Evolutionary conservation across 2,329 filamentous ascomycete species (phyloP).

Genomic region (Alternaria sp.): DNA sequence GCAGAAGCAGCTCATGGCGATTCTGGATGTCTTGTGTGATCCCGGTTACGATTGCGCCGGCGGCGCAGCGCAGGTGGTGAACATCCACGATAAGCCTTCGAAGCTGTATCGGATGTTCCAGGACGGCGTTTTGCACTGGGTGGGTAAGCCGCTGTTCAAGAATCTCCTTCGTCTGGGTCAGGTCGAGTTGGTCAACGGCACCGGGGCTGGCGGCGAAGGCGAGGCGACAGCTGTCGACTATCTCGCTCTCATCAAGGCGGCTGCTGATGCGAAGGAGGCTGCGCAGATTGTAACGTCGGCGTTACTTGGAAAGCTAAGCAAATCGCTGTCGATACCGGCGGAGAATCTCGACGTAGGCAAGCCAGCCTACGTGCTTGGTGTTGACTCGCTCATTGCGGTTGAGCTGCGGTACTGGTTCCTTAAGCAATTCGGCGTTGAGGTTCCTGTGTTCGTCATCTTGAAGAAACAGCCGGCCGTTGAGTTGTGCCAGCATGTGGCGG

Average conservation of each 20-base stretch:
- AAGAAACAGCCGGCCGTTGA: constrained; percentile 12
- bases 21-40: constrained; percentile 11
- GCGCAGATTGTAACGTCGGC: constrained; percentile 4
- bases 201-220: neutral
- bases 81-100: constrained; percentile 9
- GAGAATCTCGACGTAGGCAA: constrained; percentile 11
- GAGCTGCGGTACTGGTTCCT: constrained; percentile 29
- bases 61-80: constrained; percentile 6
- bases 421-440: constrained; percentile 19
- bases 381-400: constrained; percentile 36
- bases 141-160: constrained; percentile 10
- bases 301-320: constrained; percentile 9
- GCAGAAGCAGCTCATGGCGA: constrained; percentile 13
- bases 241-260: constrained; percentile 10
- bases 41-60: constrained; percentile 3
- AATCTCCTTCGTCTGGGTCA: constrained; percentile 12
- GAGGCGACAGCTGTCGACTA: constrained; percentile 6
- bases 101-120: constrained; percentile 14
- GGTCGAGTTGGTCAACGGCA: constrained; percentile 9
- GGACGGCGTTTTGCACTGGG: constrained; percentile 9
- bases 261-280: constrained; percentile 10
- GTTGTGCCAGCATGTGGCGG: constrained; percentile 7
- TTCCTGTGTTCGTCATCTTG: constrained; percentile 27
- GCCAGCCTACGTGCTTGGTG: constrained; percentile 17
- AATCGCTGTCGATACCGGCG: constrained; percentile 8